Percentiles rank a stretch among this genome's conserved stretches.
Conservation (phyloP, 2,329 filamentous ascomycete genomes). For the Diatrype stigma region DNA sequence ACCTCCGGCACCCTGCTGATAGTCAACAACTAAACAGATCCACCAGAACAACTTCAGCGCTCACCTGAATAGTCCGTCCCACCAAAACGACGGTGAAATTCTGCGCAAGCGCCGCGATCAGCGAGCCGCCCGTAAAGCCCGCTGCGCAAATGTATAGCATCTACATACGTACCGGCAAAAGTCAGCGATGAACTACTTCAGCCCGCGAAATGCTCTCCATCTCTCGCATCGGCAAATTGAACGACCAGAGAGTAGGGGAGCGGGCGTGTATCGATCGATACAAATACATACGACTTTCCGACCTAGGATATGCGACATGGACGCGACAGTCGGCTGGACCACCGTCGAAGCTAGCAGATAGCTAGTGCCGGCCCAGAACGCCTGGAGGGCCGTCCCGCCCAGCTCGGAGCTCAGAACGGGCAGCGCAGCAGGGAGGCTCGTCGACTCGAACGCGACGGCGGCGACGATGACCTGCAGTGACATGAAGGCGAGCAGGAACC, state of each 20-base stretch:
- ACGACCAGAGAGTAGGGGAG: too few species aligned
- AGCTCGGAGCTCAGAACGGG: slow-evolving; percentile 49
- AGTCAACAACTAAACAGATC: not conserved
- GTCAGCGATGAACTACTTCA: too few species aligned
- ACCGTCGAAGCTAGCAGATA: slow-evolving; percentile 64
- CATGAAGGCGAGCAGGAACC: slow-evolving; percentile 44
- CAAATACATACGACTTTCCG: slow-evolving; percentile 7
- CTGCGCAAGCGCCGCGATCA: slow-evolving; percentile 27
- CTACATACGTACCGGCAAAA: slow-evolving; percentile 1
- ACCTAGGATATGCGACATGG: slow-evolving; percentile 13
- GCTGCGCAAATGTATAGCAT: slow-evolving; percentile 11
- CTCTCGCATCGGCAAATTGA: too few species aligned
- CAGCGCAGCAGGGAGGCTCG: slow-evolving; percentile 59
- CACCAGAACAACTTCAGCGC: slow-evolving; percentile 21
- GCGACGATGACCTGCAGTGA: slow-evolving; percentile 53
- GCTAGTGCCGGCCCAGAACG: slow-evolving; percentile 69
- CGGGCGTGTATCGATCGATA: not conserved
- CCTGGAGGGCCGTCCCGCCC: slow-evolving; percentile 52
- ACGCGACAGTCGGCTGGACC: slow-evolving; percentile 41
- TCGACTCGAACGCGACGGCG: slow-evolving; percentile 62
- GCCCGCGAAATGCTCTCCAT: too few species aligned
- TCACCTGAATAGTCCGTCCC: slow-evolving; percentile 42
- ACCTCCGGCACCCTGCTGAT: slow-evolving; percentile 7
- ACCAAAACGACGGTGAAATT: slow-evolving; percentile 37
- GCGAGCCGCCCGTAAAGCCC: slow-evolving; percentile 10